phyloP scores from a whole-genome alignment of 192 early-diverging fungal genomes.

The Pilobolus umbonatus region DNA sequence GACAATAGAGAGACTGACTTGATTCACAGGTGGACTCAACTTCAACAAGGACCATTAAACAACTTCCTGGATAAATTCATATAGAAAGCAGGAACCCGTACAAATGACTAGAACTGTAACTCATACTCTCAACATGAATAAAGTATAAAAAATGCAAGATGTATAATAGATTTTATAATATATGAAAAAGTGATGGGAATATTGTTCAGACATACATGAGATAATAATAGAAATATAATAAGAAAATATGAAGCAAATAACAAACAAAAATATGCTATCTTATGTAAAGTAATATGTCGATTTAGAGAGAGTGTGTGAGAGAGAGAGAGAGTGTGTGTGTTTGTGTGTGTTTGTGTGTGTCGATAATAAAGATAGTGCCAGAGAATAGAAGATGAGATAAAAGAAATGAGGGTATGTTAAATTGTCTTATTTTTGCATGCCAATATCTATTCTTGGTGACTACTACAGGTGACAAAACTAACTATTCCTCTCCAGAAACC shows the following conservation, averaged over 20 bases:
- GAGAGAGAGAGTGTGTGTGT: background rate
- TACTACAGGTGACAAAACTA: conserved; percentile 6
- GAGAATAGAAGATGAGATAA: background rate
- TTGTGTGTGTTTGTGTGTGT: background rate
- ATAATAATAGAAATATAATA: conserved; percentile 3
- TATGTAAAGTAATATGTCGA: no score
- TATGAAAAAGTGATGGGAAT: background rate
- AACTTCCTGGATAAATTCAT: conserved; percentile 28
- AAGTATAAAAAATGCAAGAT: no score
- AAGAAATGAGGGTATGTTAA: background rate
- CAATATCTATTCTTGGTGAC: background rate
- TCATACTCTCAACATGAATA: no score
- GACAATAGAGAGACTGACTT: background rate
- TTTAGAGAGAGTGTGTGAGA: no score
- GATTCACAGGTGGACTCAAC: conserved; percentile 21
- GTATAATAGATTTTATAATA: background rate
- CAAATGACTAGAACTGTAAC: no score
- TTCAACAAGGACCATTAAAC: conserved; percentile 31
- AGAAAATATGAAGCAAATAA: conserved; percentile 3
- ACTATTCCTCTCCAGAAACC: background rate
- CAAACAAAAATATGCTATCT: background rate
- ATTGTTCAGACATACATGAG: background rate
- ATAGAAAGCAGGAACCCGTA: background rate
- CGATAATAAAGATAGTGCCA: background rate
- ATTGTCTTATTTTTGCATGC: no score